phyloP scores from a whole-genome alignment of 2,329 filamentous ascomycete genomes.

The Peltaster fructicola region DNA sequence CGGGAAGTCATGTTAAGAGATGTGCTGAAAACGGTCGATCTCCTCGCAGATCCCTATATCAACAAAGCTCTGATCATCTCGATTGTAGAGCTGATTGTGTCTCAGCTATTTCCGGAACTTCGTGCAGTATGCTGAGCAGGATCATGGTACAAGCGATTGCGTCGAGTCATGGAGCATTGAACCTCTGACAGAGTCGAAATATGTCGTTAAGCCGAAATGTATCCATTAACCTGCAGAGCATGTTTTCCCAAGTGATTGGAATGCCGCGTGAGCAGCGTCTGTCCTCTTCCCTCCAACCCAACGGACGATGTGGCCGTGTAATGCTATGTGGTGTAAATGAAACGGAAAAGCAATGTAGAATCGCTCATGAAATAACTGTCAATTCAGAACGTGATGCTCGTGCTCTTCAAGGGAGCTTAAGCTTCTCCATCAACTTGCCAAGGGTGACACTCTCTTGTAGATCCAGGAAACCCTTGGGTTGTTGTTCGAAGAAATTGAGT shows the following conservation, averaged over 20 bases:
- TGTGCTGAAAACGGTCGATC: constrained; percentile 39
- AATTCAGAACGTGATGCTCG: too few species aligned
- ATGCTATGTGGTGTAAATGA: not conserved
- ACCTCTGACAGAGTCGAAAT: not conserved
- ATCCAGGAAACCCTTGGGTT: constrained; percentile 51
- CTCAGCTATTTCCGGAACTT: constrained; percentile 74
- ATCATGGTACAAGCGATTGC: not conserved
- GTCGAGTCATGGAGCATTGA: too few species aligned
- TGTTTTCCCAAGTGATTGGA: constrained; percentile 3
- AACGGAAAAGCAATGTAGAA: constrained; percentile 1
- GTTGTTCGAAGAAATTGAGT: constrained; percentile 61
- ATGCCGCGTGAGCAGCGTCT: constrained; percentile 11
- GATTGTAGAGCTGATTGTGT: constrained; percentile 64
- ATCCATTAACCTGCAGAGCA: constrained; percentile 1
- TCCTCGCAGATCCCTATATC: constrained; percentile 68
- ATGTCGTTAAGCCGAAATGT: not conserved
- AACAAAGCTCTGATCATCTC: constrained; percentile 85
- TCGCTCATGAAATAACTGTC: too few species aligned
- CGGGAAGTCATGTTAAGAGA: constrained; percentile 22
- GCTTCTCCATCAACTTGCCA: constrained; percentile 68
- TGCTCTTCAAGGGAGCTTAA: too few species aligned
- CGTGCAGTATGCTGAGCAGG: too few species aligned
- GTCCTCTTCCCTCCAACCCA: too few species aligned
- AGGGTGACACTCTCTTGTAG: constrained; percentile 62
- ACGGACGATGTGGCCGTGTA: too few species aligned